Conservation (phyloP, 805 yeast genomes). For the Candida arabinofermentans region DNA sequence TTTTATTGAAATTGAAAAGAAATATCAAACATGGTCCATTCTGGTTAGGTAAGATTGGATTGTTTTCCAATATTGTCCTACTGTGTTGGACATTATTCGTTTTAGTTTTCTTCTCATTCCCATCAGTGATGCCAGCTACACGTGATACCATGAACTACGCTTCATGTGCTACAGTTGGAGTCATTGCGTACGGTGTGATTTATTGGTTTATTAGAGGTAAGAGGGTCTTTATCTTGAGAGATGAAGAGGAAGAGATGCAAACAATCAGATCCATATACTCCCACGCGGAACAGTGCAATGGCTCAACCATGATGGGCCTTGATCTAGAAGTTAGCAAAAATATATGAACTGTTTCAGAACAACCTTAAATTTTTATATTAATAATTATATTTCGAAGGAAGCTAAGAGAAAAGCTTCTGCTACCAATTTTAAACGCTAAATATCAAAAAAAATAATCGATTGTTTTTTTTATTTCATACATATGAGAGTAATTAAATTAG, state of each 20-base stretch:
- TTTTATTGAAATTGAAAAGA: conserved; percentile 46
- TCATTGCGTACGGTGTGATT: conserved; percentile 37
- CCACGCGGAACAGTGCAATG: neutral
- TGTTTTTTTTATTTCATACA: too few relatives aligned
- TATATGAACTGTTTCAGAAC: neutral
- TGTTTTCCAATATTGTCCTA: conserved; percentile 45
- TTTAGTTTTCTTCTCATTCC: conserved; percentile 60
- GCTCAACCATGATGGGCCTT: neutral
- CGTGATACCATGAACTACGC: conserved; percentile 66
- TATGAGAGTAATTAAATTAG: too few relatives aligned
- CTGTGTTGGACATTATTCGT: conserved; percentile 58
- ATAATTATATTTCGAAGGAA: neutral
- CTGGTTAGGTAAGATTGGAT: conserved; percentile 59
- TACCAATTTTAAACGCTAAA: too few relatives aligned
- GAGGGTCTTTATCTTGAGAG: conserved; percentile 16
- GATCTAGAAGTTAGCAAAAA: neutral
- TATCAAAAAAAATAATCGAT: too few relatives aligned
- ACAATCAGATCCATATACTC: conserved; percentile 2
- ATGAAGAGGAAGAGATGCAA: conserved; percentile 8
- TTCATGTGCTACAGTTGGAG: conserved; percentile 50
- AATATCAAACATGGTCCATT: conserved; percentile 60
- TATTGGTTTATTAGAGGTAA: conserved; percentile 50
- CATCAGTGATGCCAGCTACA: conserved; percentile 57
- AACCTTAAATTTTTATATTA: neutral
- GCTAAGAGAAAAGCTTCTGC: too few relatives aligned